Evolutionary conservation across 78 protist genomes (phyloP), one percentile per base, ranked within the genome.

Genomic region (Dictyostelium capitatum): DNA sequence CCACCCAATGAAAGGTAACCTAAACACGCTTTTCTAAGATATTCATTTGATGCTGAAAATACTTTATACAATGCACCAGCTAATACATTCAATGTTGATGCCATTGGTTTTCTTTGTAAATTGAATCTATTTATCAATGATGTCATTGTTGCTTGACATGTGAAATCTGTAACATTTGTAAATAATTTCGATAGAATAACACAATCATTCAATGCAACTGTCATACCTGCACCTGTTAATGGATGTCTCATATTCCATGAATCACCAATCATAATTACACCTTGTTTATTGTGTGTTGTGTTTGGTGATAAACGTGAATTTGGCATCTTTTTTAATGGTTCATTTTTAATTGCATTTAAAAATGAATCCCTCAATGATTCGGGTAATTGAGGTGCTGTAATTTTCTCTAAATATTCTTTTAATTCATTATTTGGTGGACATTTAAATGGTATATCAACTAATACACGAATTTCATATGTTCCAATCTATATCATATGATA

Each of bases 191-290:
- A 41, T 4, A 89, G 6, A 17, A 56, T 70, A 8, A 8, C 6
- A 3, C 84, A 94, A 70, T 96, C 98, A 6, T 80, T 10, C 47
- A 96, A 25, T 28, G 89, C 94, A n/a, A 96, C 98, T 2, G 96
- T 83, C 98, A 96, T 96, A 62, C 98, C 98, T 11, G 96, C 89
- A 14, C 98, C 98, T 10, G 96, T 93, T 28, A 96, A 74, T 17
- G 97, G 97, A 77, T 96, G 97, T 41, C 98, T 73, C 97, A 93
- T 94, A 83, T 96, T 96, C 92, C 95, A 67, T 1, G 96, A 89
- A 37, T 96, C 98, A 30, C 98, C 98, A 9, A 96, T 53, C 32
- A 65, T 3, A 0, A 96, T 17, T 3, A 79, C 95, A 82, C 97
- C 97, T 1, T 50, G 80, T 9, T 82, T 73, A 20, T 28, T 20